Percentiles rank a stretch among this genome's conserved stretches.
Evolutionary conservation across 2,329 filamentous ascomycete genomes (phyloP).

Genomic region (Botryosphaeria agaves): DNA sequence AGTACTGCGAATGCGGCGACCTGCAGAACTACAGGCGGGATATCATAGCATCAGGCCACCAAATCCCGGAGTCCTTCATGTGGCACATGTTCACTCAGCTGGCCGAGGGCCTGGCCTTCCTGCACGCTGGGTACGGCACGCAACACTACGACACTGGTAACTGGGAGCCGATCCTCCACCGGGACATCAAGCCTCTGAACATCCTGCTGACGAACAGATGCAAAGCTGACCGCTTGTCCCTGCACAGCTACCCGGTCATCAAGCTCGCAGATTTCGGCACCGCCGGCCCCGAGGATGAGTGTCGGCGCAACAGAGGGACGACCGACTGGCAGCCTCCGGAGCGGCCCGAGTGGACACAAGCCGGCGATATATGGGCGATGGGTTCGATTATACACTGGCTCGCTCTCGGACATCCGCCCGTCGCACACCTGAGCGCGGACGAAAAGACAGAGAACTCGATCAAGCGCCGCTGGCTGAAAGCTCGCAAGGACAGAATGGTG

Average conservation of each 20-base stretch:
- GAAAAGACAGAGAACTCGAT: too few relatives aligned
- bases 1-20: conserved; percentile 10
- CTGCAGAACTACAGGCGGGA: conserved; percentile 4
- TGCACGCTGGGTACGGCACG: conserved; percentile 5
- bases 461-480: too few relatives aligned
- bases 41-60: not conserved
- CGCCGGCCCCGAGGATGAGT: too few relatives aligned
- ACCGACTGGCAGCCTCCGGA: conserved; percentile 11
- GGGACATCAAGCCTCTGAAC: conserved; percentile 96
- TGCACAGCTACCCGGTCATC: conserved; percentile 63
- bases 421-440: too few relatives aligned
- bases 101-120: conserved; percentile 8
- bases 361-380: conserved; percentile 15
- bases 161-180: conserved; percentile 55
- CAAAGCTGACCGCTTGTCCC: too few relatives aligned
- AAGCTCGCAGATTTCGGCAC: conserved; percentile 95
- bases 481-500: too few relatives aligned
- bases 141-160: not conserved
- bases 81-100: conserved; percentile 5
- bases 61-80: not conserved
- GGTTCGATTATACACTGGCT: conserved; percentile 14
- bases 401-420: conserved; percentile 8
- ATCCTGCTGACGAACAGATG: conserved; percentile 80
- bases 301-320: too few relatives aligned
- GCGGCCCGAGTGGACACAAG: conserved; percentile 9